Percentiles rank a stretch among this genome's conserved stretches.
phyloP scores from a whole-genome alignment of 495 filamentous ascomycete genomes.

The Neurospora sp. region DNA sequence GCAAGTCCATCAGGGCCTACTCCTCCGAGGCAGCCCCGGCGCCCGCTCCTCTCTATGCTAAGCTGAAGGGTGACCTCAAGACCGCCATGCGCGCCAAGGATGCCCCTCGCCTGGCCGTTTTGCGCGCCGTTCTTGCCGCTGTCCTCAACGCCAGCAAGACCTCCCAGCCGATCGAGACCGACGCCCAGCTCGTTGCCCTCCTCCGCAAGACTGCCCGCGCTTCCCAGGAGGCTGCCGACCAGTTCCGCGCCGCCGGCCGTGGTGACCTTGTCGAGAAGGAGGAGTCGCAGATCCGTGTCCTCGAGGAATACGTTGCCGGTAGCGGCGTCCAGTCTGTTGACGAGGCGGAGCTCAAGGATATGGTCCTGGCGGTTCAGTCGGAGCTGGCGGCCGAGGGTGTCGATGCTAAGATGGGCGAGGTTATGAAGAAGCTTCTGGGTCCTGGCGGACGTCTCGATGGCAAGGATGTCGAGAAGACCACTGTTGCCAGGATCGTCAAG shows the following conservation, averaged over 20 bases:
- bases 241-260: slow-evolving; percentile 40
- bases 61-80: slow-evolving; percentile 47
- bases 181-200: slow-evolving; percentile 45
- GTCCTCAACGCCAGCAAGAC: slow-evolving; percentile 50
- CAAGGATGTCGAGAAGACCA: slow-evolving; percentile 26
- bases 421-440: slow-evolving; percentile 28
- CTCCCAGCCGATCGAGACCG: slow-evolving; percentile 40
- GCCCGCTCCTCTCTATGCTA: slow-evolving; percentile 33
- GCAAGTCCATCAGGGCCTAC: slow-evolving; percentile 18
- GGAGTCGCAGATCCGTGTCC: slow-evolving; percentile 33
- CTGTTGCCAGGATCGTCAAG: slow-evolving; percentile 23
- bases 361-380: slow-evolving; percentile 29
- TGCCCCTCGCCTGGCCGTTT: slow-evolving; percentile 40
- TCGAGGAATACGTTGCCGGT: slow-evolving; percentile 37
- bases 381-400: slow-evolving; percentile 19
- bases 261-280: slow-evolving; percentile 48
- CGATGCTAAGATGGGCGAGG: slow-evolving; percentile 16
- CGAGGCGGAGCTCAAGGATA: slow-evolving; percentile 28
- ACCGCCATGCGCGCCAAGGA: slow-evolving; percentile 51
- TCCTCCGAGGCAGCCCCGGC: slow-evolving; percentile 26
- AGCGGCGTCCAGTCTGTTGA: slow-evolving; percentile 33
- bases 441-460: slow-evolving; percentile 29
- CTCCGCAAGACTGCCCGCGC: slow-evolving; percentile 35
- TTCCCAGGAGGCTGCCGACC: slow-evolving; percentile 31
- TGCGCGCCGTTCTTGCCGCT: slow-evolving; percentile 43